Evolutionary conservation across 768 basidiomycete genomes (phyloP), one percentile per base, ranked within the genome.

Genomic region (Suillus bovinus): DNA sequence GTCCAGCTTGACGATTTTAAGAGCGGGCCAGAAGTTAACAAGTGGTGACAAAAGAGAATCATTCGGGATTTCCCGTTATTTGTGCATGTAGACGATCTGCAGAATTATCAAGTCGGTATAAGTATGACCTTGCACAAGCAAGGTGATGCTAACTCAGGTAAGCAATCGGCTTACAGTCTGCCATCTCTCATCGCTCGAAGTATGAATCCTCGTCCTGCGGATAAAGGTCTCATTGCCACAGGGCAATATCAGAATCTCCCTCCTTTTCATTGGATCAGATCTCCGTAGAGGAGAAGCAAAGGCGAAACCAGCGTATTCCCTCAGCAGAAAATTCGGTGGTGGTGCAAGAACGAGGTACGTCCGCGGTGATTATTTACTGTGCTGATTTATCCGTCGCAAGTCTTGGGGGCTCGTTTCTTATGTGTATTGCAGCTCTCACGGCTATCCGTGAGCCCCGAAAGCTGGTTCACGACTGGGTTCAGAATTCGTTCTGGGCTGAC

Each of bases 381-480:
- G 7, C 5, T 38, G 10, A 39, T 62, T 3, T 36, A n/a, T n/a
- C n/a, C n/a, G 54, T 17, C 2, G 50, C 61, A 0, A 63, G 31
- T 29, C 29, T 49, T 31, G 33, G n/a, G 7, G 22, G 8, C 61
- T 41, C 38, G 42, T 52, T 57, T 58, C 24, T 63, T 61, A 91
- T 20, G n/a, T 42, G 9, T 89, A 66, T 90, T 56, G 81, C 84
- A 31, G 79, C 78, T 0, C 75, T 92, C 44, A 82, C 84, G 8
- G 79, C 81, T 9, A 20, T 9, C 86, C n/a, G 84, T 33, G 71
- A 74, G 5, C 78, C 79, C n/a, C 79, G 82, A 53, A 84, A 77
- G 69, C 92, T n/a, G 84, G 83, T 13, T 86, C 86, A 4, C 76
- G 82, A 55, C 86, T 87, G 14, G 89, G 90, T 13, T 79, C 81